Evolutionary conservation across 805 yeast genomes (phyloP), one percentile per base, ranked within the genome.

Genomic region (Ascoidea rubescens): DNA sequence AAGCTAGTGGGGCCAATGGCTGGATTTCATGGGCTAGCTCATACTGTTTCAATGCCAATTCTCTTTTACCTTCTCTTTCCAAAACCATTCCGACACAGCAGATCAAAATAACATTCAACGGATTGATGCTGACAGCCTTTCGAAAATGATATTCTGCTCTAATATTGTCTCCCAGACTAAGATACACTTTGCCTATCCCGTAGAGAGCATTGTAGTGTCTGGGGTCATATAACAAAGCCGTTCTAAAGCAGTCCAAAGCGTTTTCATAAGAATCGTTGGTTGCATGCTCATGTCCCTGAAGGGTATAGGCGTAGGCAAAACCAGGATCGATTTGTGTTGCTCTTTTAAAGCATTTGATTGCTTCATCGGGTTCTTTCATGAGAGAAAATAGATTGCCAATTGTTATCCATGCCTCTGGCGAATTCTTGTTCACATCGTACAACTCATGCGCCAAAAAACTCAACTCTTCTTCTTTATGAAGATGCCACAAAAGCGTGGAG

Each of bases 41-140:
- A 63, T 88, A 93, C 62, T 87, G 91, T 50, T 79, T 73, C 50
- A 91, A 67, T 0, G 98, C 98, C 54, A 81, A 76, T 14, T 77
- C 81, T 56, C 74, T 73, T 59, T 80, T 77, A 10, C 81, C 82
- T 52, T 82, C 62, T 62, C 84, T 85, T 61, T 91, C 98, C 51
- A 87, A 70, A 37, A 89, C 93, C 84, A 89, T 87, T 10, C 98
- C 99, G 51, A 90, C 83, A 65, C 97, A 91, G 64, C 96, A 90
- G 3, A 88, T 79, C 59, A 93, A 72, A 46, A 93, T 89, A 4
- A 87, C 85, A 65, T 93, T 91, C 48, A 83, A 84, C 1, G 97
- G 96, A 62, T 93, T 93, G 50, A 93, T 87, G 45, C 83, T 78
- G 14, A 86, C 79, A 0, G 98, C 98, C 61, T 84, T 87, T 51